Conservation (phyloP, 202 grass and related monocot genomes). For the Brachypodium distachyon region DNA sequence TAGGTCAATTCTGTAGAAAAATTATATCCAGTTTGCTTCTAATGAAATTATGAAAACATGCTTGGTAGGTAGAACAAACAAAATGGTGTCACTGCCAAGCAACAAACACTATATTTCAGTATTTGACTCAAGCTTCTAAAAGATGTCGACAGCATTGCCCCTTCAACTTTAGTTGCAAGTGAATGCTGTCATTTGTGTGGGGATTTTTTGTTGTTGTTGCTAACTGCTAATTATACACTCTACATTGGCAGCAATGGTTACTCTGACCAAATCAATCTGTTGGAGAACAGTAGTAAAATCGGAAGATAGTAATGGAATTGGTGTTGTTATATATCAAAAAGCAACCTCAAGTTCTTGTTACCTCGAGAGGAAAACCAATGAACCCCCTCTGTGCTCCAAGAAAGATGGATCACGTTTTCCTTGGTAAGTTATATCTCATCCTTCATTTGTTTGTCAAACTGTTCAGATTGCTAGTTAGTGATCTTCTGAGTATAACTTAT, state of each 20-base stretch:
- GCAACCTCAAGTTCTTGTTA: constrained; percentile 61
- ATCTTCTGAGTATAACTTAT: constrained; percentile 1
- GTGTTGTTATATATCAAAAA: constrained; percentile 92
- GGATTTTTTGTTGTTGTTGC: not conserved
- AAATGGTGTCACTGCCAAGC: not conserved
- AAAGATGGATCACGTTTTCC: constrained; percentile 47
- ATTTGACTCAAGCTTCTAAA: not conserved
- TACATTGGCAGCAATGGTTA: constrained; percentile 69
- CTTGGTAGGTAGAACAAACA: not conserved
- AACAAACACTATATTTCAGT: not conserved
- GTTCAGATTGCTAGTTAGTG: not conserved
- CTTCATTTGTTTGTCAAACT: not conserved
- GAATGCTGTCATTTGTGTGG: not conserved
- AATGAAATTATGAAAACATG: not conserved
- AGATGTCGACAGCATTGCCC: not conserved
- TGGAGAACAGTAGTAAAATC: constrained; percentile 84
- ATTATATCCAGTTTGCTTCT: not conserved
- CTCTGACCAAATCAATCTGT: constrained; percentile 78
- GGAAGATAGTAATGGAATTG: constrained; percentile 56
- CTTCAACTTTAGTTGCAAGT: not conserved
- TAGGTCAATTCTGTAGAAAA: not conserved
- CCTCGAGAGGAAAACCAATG: constrained; percentile 34
- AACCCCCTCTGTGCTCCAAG: constrained; percentile 47
- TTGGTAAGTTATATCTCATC: constrained; percentile 47
- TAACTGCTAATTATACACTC: not conserved